Percentiles rank a stretch among this genome's conserved stretches.
Evolutionary conservation across 2,329 filamentous ascomycete genomes (phyloP).

Genomic region (Fusarium heterosporum): DNA sequence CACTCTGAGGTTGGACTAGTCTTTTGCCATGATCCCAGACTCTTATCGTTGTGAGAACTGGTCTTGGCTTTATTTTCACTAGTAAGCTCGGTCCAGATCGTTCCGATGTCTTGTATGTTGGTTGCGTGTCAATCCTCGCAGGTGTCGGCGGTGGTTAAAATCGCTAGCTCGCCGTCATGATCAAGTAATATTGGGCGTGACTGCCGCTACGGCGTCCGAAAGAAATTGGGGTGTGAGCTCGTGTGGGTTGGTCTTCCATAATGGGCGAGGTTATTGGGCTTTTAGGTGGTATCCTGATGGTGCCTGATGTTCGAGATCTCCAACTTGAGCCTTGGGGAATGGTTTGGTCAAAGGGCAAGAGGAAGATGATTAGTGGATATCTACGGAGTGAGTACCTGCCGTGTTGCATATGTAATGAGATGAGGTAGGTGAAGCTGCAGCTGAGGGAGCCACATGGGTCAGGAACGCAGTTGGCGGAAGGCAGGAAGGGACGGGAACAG

Average conservation of each 20-base stretch:
- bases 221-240: conserved; percentile 15
- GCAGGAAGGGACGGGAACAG: conserved; percentile 1
- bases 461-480: conserved; percentile 10
- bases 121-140: conserved; percentile 24
- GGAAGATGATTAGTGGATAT: conserved; percentile 28
- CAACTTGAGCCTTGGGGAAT: conserved; percentile 18
- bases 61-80: conserved; percentile 7
- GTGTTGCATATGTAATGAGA: conserved; percentile 27
- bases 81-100: conserved; percentile 17
- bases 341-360: conserved; percentile 15
- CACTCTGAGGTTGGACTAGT: conserved; percentile 17
- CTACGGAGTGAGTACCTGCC: background rate
- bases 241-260: conserved; percentile 1
- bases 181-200: conserved; percentile 33
- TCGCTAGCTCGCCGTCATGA: conserved; percentile 28
- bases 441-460: conserved; percentile 5
- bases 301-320: conserved; percentile 29
- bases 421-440: conserved; percentile 37
- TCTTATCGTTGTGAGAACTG: conserved; percentile 33
- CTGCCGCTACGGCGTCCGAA: conserved; percentile 5
- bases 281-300: conserved; percentile 27
- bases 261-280: conserved; percentile 16
- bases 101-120: conserved; percentile 37
- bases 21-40: conserved; percentile 17
- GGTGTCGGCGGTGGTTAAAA: conserved; percentile 28